Evolutionary conservation across 2,329 filamentous ascomycete species (phyloP).

Genomic region (Cladobotryum protrusum): DNA sequence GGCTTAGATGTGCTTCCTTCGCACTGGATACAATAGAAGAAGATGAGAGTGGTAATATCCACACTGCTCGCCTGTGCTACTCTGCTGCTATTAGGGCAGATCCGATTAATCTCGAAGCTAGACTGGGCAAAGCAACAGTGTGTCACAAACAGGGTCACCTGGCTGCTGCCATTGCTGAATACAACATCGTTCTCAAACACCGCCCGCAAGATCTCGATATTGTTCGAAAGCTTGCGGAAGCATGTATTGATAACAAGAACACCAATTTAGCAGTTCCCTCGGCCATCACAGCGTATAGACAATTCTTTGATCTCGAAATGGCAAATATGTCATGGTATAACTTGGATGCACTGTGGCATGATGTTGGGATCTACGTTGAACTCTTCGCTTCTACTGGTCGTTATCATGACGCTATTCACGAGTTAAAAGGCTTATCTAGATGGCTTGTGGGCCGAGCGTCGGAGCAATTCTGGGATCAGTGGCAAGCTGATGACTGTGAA

Average conservation of each 20-base stretch:
- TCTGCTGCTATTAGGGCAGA: conserved; percentile 54
- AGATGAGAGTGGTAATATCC: conserved; percentile 42
- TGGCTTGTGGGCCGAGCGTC: conserved; percentile 73
- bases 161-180: conserved; percentile 50
- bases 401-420: conserved; percentile 59
- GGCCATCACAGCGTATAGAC: conserved; percentile 44
- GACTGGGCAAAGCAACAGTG: conserved; percentile 53
- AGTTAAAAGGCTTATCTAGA: conserved; percentile 66
- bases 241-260: conserved; percentile 47
- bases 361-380: conserved; percentile 80
- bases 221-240: conserved; percentile 51
- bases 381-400: conserved; percentile 61
- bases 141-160: conserved; percentile 50
- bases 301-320: conserved; percentile 39
- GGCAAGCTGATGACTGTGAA: conserved; percentile 72
- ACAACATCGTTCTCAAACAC: conserved; percentile 47
- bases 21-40: conserved; percentile 44
- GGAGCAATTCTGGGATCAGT: conserved; percentile 72
- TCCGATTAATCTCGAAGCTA: conserved; percentile 49
- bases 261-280: conserved; percentile 30
- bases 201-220: conserved; percentile 48
- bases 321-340: conserved; percentile 26
- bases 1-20: conserved; percentile 54
- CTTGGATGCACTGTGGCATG: conserved; percentile 60
- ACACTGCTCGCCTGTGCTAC: conserved; percentile 53